Evolutionary conservation across 176 grass and related monocot genomes (phyloP).

Genomic region (Oryza glaberrima): DNA sequence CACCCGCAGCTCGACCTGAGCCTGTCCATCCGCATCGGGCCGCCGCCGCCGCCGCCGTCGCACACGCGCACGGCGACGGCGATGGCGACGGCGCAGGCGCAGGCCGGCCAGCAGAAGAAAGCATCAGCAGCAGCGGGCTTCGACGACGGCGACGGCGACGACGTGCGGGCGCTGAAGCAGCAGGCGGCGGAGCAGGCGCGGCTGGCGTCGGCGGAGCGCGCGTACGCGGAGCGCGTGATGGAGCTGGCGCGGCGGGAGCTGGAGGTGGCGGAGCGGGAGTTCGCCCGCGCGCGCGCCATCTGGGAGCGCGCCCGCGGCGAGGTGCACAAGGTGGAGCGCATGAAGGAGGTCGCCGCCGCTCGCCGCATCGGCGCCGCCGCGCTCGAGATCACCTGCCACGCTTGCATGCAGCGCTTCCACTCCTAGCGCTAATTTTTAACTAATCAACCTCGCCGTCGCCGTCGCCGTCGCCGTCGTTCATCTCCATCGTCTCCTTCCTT

Average conservation of each 20-base stretch:
- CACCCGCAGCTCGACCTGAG: constrained; percentile 64
- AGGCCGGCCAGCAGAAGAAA: constrained; percentile 21
- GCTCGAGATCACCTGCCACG: constrained; percentile 88
- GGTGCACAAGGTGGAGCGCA: constrained; percentile 72
- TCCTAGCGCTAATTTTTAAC: constrained; percentile 24
- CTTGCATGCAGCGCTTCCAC: constrained; percentile 72
- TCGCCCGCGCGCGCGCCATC: constrained; percentile 65
- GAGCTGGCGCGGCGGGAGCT: constrained; percentile 77
- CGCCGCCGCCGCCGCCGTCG: constrained; percentile 22
- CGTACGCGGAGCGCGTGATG: constrained; percentile 76
- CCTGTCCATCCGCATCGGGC: constrained; percentile 64
- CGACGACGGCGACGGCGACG: neutral
- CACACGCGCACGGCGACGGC: neutral
- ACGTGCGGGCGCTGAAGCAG: constrained; percentile 54
- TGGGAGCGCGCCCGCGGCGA: constrained; percentile 77
- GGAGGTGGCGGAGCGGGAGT: constrained; percentile 78
- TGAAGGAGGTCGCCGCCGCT: constrained; percentile 60
- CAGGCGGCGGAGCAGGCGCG: constrained; percentile 71
- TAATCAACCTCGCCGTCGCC: neutral
- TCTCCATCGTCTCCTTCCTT: neutral
- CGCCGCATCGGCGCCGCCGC: constrained; percentile 54
- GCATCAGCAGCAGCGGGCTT: neutral
- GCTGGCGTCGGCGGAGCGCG: constrained; percentile 66
- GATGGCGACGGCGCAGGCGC: neutral
- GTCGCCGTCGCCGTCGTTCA: neutral